Evolutionary conservation across 164 flowering plant genomes (phyloP).

Genomic region (Annona cherimola): DNA sequence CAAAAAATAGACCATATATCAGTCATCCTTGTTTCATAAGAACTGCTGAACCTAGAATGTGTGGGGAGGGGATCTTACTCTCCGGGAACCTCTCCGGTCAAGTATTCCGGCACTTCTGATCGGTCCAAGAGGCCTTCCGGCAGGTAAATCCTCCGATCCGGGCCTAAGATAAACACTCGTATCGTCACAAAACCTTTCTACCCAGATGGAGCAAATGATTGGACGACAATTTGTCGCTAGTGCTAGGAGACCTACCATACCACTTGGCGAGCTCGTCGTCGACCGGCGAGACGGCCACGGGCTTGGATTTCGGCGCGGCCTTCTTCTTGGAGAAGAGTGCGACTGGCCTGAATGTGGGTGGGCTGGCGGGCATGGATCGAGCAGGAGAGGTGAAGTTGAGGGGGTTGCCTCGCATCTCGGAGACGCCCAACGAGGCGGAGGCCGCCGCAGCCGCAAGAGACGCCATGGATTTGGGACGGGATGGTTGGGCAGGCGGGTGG

Average conservation of each 20-base stretch:
- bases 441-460: constrained; percentile 67
- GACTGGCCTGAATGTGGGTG: constrained; percentile 56
- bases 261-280: constrained; percentile 99
- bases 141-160: constrained; percentile 95
- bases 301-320: constrained; percentile 53
- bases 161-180: constrained; percentile 42
- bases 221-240: not conserved
- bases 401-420: constrained; percentile 69
- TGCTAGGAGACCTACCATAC: constrained; percentile 62
- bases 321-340: constrained; percentile 86
- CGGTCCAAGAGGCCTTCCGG: constrained; percentile 93
- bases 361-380: constrained; percentile 39
- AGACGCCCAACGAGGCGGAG: constrained; percentile 55
- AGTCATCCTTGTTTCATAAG: not conserved
- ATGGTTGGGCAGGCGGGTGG: too few relatives aligned
- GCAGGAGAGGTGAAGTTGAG: constrained; percentile 38
- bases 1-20: not conserved
- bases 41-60: not conserved
- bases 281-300: constrained; percentile 36
- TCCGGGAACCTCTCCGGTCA: constrained; percentile 96
- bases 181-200: not conserved
- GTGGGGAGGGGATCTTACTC: constrained; percentile 50
- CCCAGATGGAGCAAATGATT: too few relatives aligned
- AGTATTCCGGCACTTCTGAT: constrained; percentile 88
- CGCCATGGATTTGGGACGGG: constrained; percentile 42